These are phyloP conservation scores for Leptographium lundbergii DNA, from an alignment of 2,329 filamentous ascomycete species.

Conservation along the genomic window DNA sequence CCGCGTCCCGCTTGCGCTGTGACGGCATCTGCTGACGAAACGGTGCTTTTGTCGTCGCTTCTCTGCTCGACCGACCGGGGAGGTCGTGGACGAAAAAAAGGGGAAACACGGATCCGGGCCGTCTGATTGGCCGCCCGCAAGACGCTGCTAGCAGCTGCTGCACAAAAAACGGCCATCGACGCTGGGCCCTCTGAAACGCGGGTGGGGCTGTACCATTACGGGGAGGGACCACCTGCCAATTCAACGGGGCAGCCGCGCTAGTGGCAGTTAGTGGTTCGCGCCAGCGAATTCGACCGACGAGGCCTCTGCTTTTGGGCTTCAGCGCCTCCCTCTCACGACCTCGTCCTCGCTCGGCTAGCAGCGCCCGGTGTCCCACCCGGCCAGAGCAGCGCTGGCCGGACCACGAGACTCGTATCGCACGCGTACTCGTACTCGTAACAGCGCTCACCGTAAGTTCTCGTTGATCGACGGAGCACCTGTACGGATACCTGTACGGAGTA, in stretches of 20 bases:
- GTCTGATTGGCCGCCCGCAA: background rate
- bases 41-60: background rate
- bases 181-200: constrained; percentile 1
- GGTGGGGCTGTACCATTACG: background rate
- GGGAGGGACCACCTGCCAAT: background rate
- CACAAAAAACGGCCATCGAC: background rate
- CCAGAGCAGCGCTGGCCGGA: too few species aligned
- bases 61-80: background rate
- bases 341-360: background rate
- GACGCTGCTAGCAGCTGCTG: background rate
- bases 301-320: background rate
- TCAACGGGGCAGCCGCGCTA: background rate
- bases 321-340: background rate
- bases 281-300: background rate
- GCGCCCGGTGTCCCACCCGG: background rate
- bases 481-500: too few species aligned
- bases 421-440: background rate
- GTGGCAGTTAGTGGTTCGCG: background rate
- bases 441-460: background rate
- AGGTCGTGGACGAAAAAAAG: background rate
- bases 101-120: background rate
- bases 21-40: background rate
- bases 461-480: too few species aligned
- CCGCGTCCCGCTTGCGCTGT: background rate
- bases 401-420: background rate